phyloP scores from a whole-genome alignment of 257 asterid species.

The Ballota nigra region DNA sequence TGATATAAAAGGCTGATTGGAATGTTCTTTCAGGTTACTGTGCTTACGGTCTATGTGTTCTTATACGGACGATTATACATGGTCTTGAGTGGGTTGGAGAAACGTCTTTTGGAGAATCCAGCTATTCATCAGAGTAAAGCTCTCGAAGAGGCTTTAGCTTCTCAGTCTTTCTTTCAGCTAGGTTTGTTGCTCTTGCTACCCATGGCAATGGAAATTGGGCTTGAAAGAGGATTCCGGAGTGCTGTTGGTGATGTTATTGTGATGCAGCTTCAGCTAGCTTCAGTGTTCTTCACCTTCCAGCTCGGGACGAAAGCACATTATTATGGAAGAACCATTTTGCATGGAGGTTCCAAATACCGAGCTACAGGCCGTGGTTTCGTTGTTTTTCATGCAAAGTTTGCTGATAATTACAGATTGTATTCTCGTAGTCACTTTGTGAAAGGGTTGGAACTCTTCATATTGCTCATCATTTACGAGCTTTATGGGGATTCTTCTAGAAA shows the following conservation, averaged over 20 bases:
- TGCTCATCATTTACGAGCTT: constrained; percentile 71
- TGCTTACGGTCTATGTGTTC: constrained; percentile 76
- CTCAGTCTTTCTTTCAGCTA: constrained; percentile 85
- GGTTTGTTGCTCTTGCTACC: constrained; percentile 88
- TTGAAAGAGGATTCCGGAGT: constrained; percentile 89
- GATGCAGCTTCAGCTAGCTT: constrained; percentile 97
- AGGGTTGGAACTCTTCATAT: constrained; percentile 81
- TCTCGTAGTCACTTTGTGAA: constrained; percentile 97
- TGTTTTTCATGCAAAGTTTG: constrained; percentile 87
- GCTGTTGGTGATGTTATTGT: constrained; percentile 86
- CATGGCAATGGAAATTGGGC: constrained; percentile 97
- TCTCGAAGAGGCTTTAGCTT: constrained; percentile 85
- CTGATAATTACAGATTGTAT: constrained; percentile 87
- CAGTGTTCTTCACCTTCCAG: constrained; percentile 96
- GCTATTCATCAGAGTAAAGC: constrained; percentile 65
- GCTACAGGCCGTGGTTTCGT: constrained; percentile 98
- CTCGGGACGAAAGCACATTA: constrained; percentile 95
- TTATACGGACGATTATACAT: constrained; percentile 83
- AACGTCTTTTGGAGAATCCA: constrained; percentile 66
- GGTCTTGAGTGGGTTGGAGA: constrained; percentile 95
- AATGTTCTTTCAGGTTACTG: constrained; percentile 67
- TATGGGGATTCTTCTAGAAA: constrained; percentile 71
- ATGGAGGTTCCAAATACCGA: constrained; percentile 94
- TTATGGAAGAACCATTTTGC: constrained; percentile 80
- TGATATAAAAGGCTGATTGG: constrained; percentile 23